Conservation (phyloP, 164 flowering plant genomes). For the Vitis rupestris region DNA sequence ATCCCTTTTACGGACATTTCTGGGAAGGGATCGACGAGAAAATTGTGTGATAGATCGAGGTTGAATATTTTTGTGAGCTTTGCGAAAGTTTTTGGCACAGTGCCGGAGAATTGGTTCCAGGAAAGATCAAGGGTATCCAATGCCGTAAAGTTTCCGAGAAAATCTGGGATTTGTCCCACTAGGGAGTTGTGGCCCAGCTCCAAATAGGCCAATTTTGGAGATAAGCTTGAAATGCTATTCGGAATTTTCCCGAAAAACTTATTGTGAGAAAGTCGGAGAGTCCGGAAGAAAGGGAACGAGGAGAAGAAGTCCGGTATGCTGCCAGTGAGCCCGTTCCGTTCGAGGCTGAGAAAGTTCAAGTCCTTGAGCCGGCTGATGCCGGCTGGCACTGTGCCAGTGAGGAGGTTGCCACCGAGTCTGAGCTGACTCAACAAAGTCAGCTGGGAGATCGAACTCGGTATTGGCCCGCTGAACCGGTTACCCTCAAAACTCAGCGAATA, state of each 20-base stretch:
- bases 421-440: slow-evolving; percentile 49
- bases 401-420: slow-evolving; percentile 47
- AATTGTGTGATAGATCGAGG: slow-evolving; percentile 61
- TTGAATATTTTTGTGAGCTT: slow-evolving; percentile 79
- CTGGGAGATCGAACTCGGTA: slow-evolving; percentile 55
- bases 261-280: slow-evolving; percentile 45
- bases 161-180: slow-evolving; percentile 56
- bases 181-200: slow-evolving; percentile 56
- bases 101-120: slow-evolving; percentile 42
- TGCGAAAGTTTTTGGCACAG: slow-evolving; percentile 49
- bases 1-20: slow-evolving; percentile 62
- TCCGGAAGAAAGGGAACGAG: slow-evolving; percentile 29
- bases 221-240: slow-evolving; percentile 34
- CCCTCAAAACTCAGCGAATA: slow-evolving; percentile 37
- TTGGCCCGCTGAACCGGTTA: slow-evolving; percentile 53
- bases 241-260: slow-evolving; percentile 53
- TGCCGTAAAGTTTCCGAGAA: slow-evolving; percentile 47
- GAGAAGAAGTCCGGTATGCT: slow-evolving; percentile 48
- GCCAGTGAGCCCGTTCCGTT: slow-evolving; percentile 47
- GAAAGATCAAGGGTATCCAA: slow-evolving; percentile 75
- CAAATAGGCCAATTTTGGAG: slow-evolving; percentile 39
- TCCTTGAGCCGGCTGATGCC: slow-evolving; percentile 40
- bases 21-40: slow-evolving; percentile 69
- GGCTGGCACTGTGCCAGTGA: slow-evolving; percentile 48
- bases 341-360: slow-evolving; percentile 34